Evolutionary conservation across 345 rosid species (phyloP).

Genomic region (Clarkia xantiana): DNA sequence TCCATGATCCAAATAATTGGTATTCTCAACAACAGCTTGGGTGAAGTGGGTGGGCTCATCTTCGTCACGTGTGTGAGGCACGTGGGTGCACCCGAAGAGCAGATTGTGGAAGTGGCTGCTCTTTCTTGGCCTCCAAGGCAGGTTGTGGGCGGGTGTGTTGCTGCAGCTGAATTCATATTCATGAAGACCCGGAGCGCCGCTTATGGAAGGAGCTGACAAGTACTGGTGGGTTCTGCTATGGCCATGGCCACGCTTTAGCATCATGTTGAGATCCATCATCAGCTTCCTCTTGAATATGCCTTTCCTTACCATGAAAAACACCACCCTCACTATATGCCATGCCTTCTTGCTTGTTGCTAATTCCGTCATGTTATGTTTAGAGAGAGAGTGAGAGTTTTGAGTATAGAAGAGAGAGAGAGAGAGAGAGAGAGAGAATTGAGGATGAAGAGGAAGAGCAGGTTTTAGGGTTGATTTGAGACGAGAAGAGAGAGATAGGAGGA

Average conservation of each 20-base stretch:
- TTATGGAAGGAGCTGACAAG: too few species aligned
- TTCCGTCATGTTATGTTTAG: slow-evolving; percentile 32
- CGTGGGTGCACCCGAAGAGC: slow-evolving; percentile 48
- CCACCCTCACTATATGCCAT: slow-evolving; percentile 46
- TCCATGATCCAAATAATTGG: slow-evolving; percentile 16
- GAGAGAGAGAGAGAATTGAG: too few species aligned
- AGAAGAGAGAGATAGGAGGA: slow-evolving; percentile 6
- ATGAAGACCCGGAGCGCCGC: slow-evolving; percentile 3
- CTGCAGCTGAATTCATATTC: slow-evolving; percentile 97
- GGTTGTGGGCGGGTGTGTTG: slow-evolving; percentile 54
- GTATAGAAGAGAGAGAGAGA: too few species aligned
- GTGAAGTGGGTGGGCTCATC: slow-evolving; percentile 18
- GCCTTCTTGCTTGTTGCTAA: slow-evolving; percentile 33
- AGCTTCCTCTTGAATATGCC: slow-evolving; percentile 46
- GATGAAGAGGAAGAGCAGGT: too few species aligned
- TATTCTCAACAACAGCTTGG: slow-evolving; percentile 33
- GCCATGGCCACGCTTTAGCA: slow-evolving; percentile 65
- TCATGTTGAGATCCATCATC: slow-evolving; percentile 51
- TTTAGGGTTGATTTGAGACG: too few species aligned
- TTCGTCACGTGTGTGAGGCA: slow-evolving; percentile 46
- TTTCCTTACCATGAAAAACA: slow-evolving; percentile 55
- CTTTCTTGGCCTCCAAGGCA: slow-evolving; percentile 12
- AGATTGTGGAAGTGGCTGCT: slow-evolving; percentile 15
- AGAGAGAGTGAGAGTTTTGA: too few species aligned
- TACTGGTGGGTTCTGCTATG: too few species aligned